A percentile compares a stretch with the other conserved stretches of the same genome.
Evolutionary conservation across 2,329 filamentous ascomycete species (phyloP).

Genomic region (Chlorencoelia australis): DNA sequence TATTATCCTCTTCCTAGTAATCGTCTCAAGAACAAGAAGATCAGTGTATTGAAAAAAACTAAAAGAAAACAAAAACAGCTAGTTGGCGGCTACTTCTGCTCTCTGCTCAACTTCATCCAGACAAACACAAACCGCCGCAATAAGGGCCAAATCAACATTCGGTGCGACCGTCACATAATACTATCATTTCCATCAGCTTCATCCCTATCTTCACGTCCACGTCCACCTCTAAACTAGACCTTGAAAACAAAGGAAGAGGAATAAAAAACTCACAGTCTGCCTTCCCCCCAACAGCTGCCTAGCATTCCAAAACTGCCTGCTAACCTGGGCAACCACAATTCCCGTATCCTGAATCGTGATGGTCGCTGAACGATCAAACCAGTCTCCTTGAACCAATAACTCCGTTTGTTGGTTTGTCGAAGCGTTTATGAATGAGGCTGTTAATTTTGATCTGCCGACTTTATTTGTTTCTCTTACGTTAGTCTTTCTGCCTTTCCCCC

Average conservation of each 20-base stretch:
- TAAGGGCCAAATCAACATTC: constrained; percentile 53
- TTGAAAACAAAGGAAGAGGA: neutral
- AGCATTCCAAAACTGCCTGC: constrained; percentile 44
- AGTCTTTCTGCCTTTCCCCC: neutral
- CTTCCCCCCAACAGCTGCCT: constrained; percentile 48
- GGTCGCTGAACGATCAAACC: constrained; percentile 44
- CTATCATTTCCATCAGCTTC: too few relatives aligned
- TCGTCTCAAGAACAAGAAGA: too few relatives aligned
- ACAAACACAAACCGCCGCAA: constrained; percentile 57
- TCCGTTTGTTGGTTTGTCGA: constrained; percentile 34
- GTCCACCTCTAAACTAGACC: neutral
- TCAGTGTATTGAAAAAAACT: too few relatives aligned
- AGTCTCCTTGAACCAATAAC: constrained; percentile 51
- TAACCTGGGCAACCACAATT: constrained; percentile 48
- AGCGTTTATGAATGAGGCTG: constrained; percentile 44
- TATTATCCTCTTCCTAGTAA: too few relatives aligned
- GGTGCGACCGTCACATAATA: constrained; percentile 55
- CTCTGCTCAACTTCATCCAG: constrained; percentile 52
- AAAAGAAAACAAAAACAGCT: too few relatives aligned
- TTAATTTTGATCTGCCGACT: constrained; percentile 46
- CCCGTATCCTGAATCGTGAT: constrained; percentile 40
- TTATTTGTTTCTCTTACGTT: neutral
- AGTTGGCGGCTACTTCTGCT: too few relatives aligned
- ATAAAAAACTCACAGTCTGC: too few relatives aligned
- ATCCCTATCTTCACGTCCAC: neutral